Conservation (phyloP, 2,329 filamentous ascomycete genomes). For the Tolypocladium inflatum region DNA sequence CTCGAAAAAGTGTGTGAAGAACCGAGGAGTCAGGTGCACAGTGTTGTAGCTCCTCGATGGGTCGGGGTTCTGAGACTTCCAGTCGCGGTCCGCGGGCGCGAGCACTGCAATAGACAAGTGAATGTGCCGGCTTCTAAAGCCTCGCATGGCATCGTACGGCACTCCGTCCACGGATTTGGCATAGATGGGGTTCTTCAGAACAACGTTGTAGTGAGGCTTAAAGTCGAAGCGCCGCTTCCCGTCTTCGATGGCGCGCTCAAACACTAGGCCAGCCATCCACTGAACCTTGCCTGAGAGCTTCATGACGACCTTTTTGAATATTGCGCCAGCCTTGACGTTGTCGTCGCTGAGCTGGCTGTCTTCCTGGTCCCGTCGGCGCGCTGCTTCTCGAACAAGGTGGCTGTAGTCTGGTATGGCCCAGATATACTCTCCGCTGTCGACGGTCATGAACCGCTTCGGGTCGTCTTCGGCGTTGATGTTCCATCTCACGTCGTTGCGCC, state of each 20-base stretch:
- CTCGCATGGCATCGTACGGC: slow-evolving; percentile 84
- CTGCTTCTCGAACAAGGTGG: slow-evolving; percentile 66
- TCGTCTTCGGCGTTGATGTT: slow-evolving; percentile 77
- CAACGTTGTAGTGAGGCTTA: slow-evolving; percentile 83
- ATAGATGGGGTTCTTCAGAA: slow-evolving; percentile 71
- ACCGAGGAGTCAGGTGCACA: slow-evolving; percentile 85
- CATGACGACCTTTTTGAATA: slow-evolving; percentile 98
- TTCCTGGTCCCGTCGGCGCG: slow-evolving; percentile 38
- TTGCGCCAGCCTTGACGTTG: slow-evolving; percentile 61
- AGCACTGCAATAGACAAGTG: slow-evolving; percentile 88
- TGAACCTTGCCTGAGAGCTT: slow-evolving; percentile 94
- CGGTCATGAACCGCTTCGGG: slow-evolving; percentile 87
- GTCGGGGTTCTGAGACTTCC: slow-evolving; percentile 65
- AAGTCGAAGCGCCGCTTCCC: slow-evolving; percentile 77
- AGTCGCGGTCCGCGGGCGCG: slow-evolving; percentile 79
- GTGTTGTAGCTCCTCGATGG: slow-evolving; percentile 91
- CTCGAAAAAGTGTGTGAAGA: slow-evolving; percentile 96
- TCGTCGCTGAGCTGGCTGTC: slow-evolving; percentile 54
- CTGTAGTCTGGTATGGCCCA: slow-evolving; percentile 91
- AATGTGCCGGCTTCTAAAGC: slow-evolving; percentile 95
- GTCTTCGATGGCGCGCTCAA: slow-evolving; percentile 71
- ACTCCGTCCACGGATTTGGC: slow-evolving; percentile 48
- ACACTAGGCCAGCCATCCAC: slow-evolving; percentile 85
- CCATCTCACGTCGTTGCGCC: slow-evolving; percentile 88
- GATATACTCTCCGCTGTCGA: slow-evolving; percentile 91